Base-by-base conservation (phyloP, 495 filamentous ascomycete species). In the Lasiosphaeriaceae sp. region DNA sequence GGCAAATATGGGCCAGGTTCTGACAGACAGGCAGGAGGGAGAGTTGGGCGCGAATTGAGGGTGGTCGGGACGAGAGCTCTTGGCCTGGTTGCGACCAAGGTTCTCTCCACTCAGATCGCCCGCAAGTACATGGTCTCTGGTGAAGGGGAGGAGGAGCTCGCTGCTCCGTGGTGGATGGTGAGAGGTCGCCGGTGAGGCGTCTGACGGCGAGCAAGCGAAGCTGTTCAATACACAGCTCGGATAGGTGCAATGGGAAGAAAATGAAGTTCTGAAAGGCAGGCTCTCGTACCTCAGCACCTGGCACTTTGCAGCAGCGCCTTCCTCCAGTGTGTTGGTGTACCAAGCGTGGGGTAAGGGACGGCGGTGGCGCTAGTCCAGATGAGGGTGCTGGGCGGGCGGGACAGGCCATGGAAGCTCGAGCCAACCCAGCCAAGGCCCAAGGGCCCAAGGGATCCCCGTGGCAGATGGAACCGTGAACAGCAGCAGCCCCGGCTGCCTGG, bases 101-200 rank as follows among this genome's bases (percentile, higher is more conserved):
- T 35, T 22, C 24, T 26, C 17, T 44, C 20, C 41, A 34, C 48
- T 61, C 55, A 58, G 24, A 50, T 48, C 55, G 48, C 29, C 45
- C 55, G 58, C 55, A 52, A 39, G 62, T 51, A 56, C 62, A 64
- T 64, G 34, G 55, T 58, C 29, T 50, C 29, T 11, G 35, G 22
- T 48, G 39, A 43, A 12, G 39, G 14, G n/a, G 39, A 43, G 5
- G 39, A n/a, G 39, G 12, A 17, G 39, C 9, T 14, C 9, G 12
- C 14, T 12, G 12, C 1, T 14, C 5, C 39, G 39, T 12, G 14
- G 39, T 12, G 8, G 39, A 12, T 43, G 19, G 11, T 14, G 45
- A 3, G 43, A 46, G 43, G 16, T 46, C 11, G 26, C 26, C 26
- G 26, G 26, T 9, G 9, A 31, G 26, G 26, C 26, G 26, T 31